phyloP scores from a whole-genome alignment of 352 stramenopile species.

The Pythium guiyangense region DNA sequence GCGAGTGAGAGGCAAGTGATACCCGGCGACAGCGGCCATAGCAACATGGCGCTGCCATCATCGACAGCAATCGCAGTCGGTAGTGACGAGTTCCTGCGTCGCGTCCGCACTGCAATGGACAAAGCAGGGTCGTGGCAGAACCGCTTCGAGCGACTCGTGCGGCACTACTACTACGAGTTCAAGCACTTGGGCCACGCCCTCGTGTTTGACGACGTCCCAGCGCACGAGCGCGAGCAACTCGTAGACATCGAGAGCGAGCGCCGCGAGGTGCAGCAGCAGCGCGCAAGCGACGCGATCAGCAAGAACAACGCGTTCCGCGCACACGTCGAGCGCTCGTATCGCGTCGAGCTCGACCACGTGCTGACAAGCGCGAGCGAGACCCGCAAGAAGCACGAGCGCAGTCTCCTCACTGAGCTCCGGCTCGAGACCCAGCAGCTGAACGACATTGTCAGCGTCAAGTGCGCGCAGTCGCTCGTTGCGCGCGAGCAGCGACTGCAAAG shows the following conservation, averaged over 20 bases:
- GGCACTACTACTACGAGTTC: constrained; percentile 72
- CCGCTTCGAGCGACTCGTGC: constrained; percentile 48
- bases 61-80: constrained; percentile 1
- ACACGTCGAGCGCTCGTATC: constrained; percentile 25
- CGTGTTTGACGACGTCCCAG: constrained; percentile 24
- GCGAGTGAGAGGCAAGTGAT: too few species aligned
- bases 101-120: constrained; percentile 28
- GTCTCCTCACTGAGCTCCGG: constrained; percentile 12
- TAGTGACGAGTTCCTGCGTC: constrained; percentile 40
- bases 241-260: constrained; percentile 16
- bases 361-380: constrained; percentile 6
- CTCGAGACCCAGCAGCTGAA: constrained; percentile 23
- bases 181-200: constrained; percentile 51
- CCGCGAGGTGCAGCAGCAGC: constrained; percentile 20
- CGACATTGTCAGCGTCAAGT: constrained; percentile 13
- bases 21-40: neutral
- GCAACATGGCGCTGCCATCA: neutral
- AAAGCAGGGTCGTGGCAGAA: constrained; percentile 32
- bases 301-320: constrained; percentile 33
- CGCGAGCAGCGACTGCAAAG: neutral
- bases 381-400: constrained; percentile 12
- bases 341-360: constrained; percentile 10
- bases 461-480: neutral
- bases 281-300: constrained; percentile 28
- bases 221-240: constrained; percentile 7